A percentile compares a stretch with the other conserved stretches of the same genome.
These are phyloP conservation scores for Fusarium anguioides DNA, from an alignment of 2,329 filamentous ascomycete species.

Conservation along the genomic window DNA sequence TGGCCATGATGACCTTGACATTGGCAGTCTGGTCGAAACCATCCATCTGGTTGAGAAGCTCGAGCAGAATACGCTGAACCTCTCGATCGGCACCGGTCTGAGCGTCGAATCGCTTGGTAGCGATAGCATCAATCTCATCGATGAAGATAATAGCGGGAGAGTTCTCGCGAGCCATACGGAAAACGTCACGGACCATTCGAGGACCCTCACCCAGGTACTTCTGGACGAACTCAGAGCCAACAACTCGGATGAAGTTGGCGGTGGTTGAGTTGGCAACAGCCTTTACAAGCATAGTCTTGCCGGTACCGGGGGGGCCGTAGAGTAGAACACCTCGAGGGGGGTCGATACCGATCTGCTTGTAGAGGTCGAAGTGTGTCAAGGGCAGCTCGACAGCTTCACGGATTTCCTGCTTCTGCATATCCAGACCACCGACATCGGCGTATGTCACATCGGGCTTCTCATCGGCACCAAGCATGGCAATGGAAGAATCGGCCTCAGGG, in stretches of 20 bases:
- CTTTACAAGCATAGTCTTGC: constrained; percentile 98
- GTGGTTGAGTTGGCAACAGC: constrained; percentile 98
- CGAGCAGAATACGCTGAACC: constrained; percentile 97
- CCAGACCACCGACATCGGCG: constrained; percentile 94
- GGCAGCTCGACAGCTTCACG: constrained; percentile 97
- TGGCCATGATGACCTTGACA: constrained; percentile 99
- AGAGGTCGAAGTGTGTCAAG: constrained; percentile 96
- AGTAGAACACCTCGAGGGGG: constrained; percentile 95
- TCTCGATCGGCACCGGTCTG: constrained; percentile 98
- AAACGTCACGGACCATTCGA: constrained; percentile 98
- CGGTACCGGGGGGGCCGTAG: constrained; percentile 94
- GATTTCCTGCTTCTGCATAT: constrained; percentile 99
- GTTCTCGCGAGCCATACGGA: constrained; percentile 99
- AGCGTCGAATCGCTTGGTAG: constrained; percentile 98
- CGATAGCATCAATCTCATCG: constrained; percentile 98
- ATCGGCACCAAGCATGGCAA: constrained; percentile 95
- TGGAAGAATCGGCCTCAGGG: constrained; percentile 98
- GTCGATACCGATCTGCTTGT: constrained; percentile 99
- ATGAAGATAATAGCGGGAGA: constrained; percentile 99
- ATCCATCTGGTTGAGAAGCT: constrained; percentile 99
- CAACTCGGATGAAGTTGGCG: constrained; percentile 97
- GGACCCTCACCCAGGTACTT: constrained; percentile 98
- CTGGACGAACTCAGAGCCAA: constrained; percentile 98
- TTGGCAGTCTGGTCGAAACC: constrained; percentile 99
- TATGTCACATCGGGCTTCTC: constrained; percentile 99